These are phyloP conservation scores for Eleusine coracana DNA, from an alignment of 176 grass and related monocot species.

Conservation along the genomic window DNA sequence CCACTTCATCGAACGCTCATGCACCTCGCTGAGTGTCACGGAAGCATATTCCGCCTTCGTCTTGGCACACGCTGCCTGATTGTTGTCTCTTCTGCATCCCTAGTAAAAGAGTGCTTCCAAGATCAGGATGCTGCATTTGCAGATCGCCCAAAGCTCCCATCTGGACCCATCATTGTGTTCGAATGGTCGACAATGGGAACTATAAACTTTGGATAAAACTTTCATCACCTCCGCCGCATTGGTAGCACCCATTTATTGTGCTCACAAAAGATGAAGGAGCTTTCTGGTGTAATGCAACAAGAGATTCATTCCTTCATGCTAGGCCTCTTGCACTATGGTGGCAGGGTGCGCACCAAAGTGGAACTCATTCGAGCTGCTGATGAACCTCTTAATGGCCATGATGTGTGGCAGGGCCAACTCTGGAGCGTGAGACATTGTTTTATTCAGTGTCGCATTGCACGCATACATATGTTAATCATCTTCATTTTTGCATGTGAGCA, in stretches of 20 bases:
- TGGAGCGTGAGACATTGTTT: conserved; percentile 8
- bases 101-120: conserved; percentile 5
- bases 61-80: no score
- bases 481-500: not conserved
- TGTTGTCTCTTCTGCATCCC: no score
- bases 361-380: conserved; percentile 57
- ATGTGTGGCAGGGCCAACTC: not conserved
- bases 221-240: conserved; percentile 53
- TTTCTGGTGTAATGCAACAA: not conserved
- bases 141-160: conserved; percentile 51
- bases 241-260: conserved; percentile 39
- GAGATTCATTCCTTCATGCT: conserved; percentile 16
- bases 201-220: conserved; percentile 37
- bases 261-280: not conserved
- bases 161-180: conserved; percentile 23
- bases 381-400: conserved; percentile 56
- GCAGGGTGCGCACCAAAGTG: not conserved
- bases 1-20: conserved; percentile 51
- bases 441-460: not conserved
- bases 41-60: no score
- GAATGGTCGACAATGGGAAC: conserved; percentile 45
- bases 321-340: not conserved
- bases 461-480: not conserved
- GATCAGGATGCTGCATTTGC: conserved; percentile 46
- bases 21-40: not conserved